These are phyloP conservation scores for Mucor sp. DNA, from an alignment of 371 early-diverging fungal species.

Conservation along the genomic window DNA sequence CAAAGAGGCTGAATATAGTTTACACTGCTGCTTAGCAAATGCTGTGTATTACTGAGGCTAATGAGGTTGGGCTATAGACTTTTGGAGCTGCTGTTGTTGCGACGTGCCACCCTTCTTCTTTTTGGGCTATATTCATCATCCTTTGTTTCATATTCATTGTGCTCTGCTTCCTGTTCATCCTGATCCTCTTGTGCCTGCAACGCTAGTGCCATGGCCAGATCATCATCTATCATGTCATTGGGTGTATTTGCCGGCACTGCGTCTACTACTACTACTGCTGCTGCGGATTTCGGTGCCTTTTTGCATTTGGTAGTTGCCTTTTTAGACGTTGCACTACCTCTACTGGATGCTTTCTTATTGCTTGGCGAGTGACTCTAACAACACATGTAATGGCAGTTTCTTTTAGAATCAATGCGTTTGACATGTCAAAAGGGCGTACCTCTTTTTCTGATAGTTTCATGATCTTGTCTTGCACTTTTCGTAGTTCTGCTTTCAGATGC, in stretches of 20 bases:
- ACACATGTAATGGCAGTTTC: neutral
- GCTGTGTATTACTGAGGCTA: conserved; percentile 1
- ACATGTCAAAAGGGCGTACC: neutral
- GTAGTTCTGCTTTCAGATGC: neutral
- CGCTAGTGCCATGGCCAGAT: conserved; percentile 27
- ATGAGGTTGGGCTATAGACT: neutral
- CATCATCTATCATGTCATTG: conserved; percentile 9
- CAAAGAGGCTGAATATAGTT: neutral
- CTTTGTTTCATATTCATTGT: conserved; percentile 6
- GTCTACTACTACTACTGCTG: neutral
- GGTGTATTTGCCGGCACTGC: neutral
- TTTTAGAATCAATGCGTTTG: neutral
- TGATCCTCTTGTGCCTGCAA: conserved; percentile 32
- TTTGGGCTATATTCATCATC: conserved; percentile 16
- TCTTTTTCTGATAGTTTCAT: neutral
- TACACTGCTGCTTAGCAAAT: neutral
- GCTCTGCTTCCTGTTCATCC: conserved; percentile 4
- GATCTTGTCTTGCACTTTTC: neutral
- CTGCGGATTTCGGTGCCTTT: conserved; percentile 1
- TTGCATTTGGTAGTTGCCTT: conserved; percentile 3
- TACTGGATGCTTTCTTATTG: neutral
- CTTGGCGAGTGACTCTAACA: conserved; percentile 1
- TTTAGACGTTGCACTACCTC: neutral
- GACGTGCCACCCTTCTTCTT: conserved; percentile 12
- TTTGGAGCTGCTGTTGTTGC: neutral